phyloP scores from a whole-genome alignment of 2,329 filamentous ascomycete genomes.

The Lojkania enalia region DNA sequence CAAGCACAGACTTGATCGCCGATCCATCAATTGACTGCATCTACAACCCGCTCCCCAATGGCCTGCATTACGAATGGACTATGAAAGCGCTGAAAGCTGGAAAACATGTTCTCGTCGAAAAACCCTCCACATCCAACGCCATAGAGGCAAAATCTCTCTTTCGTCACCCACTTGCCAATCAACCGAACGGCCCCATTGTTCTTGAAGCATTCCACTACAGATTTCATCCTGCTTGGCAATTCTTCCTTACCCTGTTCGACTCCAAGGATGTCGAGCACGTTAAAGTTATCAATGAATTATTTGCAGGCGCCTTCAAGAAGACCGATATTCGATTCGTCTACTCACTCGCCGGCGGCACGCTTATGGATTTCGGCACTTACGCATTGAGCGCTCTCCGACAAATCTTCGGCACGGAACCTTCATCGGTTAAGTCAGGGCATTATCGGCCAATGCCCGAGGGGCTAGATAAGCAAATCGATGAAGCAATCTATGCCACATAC shows the following conservation, averaged over 20 bases:
- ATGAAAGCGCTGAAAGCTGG: conserved; percentile 46
- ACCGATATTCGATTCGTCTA: conserved; percentile 48
- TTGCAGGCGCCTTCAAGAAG: conserved; percentile 27
- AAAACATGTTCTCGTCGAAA: conserved; percentile 54
- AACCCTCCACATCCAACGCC: conserved; percentile 50
- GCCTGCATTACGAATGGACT: conserved; percentile 49
- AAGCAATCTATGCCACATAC: conserved; percentile 26
- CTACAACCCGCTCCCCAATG: conserved; percentile 53
- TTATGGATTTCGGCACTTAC: conserved; percentile 47
- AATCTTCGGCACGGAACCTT: conserved; percentile 32
- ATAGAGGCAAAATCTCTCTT: conserved; percentile 50
- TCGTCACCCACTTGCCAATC: conserved; percentile 29
- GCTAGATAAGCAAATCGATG: conserved; percentile 23
- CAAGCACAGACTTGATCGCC: conserved; percentile 38
- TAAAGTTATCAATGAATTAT: conserved; percentile 29
- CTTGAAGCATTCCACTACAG: conserved; percentile 52
- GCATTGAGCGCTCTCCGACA: conserved; percentile 36
- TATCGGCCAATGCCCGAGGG: conserved; percentile 14
- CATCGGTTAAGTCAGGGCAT: conserved; percentile 21
- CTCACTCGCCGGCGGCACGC: conserved; percentile 42
- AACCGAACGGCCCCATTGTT: conserved; percentile 45
- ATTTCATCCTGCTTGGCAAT: conserved; percentile 48
- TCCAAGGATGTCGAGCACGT: conserved; percentile 38
- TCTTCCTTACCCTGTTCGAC: conserved; percentile 42
- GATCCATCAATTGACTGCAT: conserved; percentile 47